Evolutionary conservation across 2,329 filamentous ascomycete species (phyloP).

Genomic region (Fusarium stilboides): DNA sequence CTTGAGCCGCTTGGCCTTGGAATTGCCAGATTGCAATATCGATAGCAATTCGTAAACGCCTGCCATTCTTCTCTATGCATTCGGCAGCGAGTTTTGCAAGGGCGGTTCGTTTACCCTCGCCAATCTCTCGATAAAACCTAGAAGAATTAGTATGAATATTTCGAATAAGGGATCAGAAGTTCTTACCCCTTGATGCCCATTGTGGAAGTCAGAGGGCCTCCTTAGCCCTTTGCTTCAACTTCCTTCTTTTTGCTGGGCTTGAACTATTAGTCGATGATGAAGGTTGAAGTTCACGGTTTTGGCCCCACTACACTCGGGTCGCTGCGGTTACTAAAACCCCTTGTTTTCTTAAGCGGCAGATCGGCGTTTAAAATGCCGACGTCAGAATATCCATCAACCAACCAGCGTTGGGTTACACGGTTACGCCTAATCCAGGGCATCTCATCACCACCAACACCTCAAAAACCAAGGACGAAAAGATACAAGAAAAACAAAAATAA

Average conservation of each 20-base stretch:
- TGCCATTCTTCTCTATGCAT: slow-evolving; percentile 77
- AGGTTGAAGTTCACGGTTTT: slow-evolving; percentile 37
- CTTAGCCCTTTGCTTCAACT: slow-evolving; percentile 16
- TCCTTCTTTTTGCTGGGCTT: not conserved
- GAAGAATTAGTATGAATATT: slow-evolving; percentile 10
- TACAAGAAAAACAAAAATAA: slow-evolving; percentile 1
- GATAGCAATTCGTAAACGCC: slow-evolving; percentile 88
- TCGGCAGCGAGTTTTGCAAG: slow-evolving; percentile 86
- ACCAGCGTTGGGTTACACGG: slow-evolving; percentile 43
- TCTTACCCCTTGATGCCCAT: slow-evolving; percentile 79
- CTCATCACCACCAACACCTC: slow-evolving; percentile 29
- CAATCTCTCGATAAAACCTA: slow-evolving; percentile 93
- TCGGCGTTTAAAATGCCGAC: slow-evolving; percentile 50
- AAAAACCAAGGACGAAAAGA: slow-evolving; percentile 8
- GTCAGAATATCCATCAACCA: slow-evolving; percentile 37
- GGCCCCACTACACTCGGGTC: slow-evolving; percentile 46
- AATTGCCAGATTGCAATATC: slow-evolving; percentile 99
- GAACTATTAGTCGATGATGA: slow-evolving; percentile 33
- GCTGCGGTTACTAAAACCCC: slow-evolving; percentile 49
- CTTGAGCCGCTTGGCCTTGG: slow-evolving; percentile 87
- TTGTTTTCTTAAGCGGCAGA: slow-evolving; percentile 52
- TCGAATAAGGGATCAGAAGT: rapidly evolving
- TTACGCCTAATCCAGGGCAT: slow-evolving; percentile 30
- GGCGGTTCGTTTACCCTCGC: slow-evolving; percentile 82
- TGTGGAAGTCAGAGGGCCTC: slow-evolving; percentile 27